These are phyloP conservation scores for Chlamydomonas asymmetrica DNA, from an alignment of 139 green algal species.

Conservation along the genomic window DNA sequence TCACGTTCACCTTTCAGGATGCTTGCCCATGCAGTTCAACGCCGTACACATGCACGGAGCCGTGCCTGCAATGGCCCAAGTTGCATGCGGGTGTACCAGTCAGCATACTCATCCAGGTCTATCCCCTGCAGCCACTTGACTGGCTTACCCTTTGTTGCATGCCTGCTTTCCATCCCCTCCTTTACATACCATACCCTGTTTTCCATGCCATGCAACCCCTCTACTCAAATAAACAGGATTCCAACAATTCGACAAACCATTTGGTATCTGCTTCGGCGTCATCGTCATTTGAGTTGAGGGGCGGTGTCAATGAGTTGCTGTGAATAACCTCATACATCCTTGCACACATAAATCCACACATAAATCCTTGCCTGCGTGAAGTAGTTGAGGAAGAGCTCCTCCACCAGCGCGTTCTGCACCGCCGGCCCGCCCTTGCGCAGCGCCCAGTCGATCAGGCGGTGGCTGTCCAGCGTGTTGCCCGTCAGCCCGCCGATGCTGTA, in stretches of 20 bases:
- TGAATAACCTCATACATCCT: neutral
- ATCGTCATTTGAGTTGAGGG: neutral
- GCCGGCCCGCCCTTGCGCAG: constrained; percentile 14
- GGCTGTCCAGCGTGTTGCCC: constrained; percentile 65
- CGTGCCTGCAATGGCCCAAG: no score
- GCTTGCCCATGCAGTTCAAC: no score
- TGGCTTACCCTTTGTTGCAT: no score
- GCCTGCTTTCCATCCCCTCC: no score
- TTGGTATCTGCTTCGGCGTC: neutral
- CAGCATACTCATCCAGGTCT: no score
- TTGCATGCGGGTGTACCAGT: no score
- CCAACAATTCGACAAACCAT: neutral
- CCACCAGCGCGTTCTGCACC: constrained; percentile 63
- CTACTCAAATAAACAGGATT: neutral
- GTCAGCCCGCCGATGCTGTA: constrained; percentile 60
- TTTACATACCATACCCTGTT: no score
- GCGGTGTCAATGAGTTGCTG: neutral
- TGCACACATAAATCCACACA: neutral
- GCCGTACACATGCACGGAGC: no score
- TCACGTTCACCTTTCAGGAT: no score
- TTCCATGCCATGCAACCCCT: no score
- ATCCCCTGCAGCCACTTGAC: no score
- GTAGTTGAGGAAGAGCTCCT: constrained; percentile 65
- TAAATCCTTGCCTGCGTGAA: constrained; percentile 56
- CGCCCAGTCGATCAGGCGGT: constrained; percentile 39